Evolutionary conservation across 2,329 filamentous ascomycete species (phyloP), one percentile per base, ranked within the genome.

Genomic region (Paracamarosporium sp.): DNA sequence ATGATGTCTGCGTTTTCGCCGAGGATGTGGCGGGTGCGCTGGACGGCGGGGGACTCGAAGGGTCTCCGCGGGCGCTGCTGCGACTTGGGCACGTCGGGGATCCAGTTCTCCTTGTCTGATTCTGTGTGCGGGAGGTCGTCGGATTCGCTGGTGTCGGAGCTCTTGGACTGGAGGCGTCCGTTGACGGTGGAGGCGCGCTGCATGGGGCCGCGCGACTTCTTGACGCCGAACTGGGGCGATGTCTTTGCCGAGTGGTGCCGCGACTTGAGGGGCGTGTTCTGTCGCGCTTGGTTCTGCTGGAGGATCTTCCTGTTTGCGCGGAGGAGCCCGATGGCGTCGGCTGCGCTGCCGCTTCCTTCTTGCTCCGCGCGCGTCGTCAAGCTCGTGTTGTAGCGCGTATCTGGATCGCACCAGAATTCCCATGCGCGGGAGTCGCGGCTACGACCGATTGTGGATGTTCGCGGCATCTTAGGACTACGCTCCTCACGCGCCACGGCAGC

Each of bases 31-130:
- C 81, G 74, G 40, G 67, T 55, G 55, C 65, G 60, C 43, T 69
- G 69, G 7, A 36, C 74, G 68, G 25, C 73, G 70, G 54, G 71
- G 59, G 61, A 76, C 51, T 78, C 27, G 36, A 67, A 68, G 35
- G 55, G 48, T 5, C 68, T 57, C 5, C 65, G 60, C 36, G 63
- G 46, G 8, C 70, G 68, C 20, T 66, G 68, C 27, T 67, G 68
- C 24, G 75, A 79, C 55, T 69, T 63, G 13, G 65, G 58, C 50
- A 71, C 63, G 15, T 75, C 66, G n/a, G 85, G 85, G 38, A 84
- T 77, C 86, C 92, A 96, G 72, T 98, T 98, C 79, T 98, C 94
- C 79, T 98, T 98, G 75, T 98, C 94, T 1, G 92, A 97, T 69
- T 97, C 93, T 47, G 87, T 74, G 78, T 86, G 86, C 72, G 67